phyloP scores from a whole-genome alignment of 1,139 yeast genomes.

The Pichia sp. region DNA sequence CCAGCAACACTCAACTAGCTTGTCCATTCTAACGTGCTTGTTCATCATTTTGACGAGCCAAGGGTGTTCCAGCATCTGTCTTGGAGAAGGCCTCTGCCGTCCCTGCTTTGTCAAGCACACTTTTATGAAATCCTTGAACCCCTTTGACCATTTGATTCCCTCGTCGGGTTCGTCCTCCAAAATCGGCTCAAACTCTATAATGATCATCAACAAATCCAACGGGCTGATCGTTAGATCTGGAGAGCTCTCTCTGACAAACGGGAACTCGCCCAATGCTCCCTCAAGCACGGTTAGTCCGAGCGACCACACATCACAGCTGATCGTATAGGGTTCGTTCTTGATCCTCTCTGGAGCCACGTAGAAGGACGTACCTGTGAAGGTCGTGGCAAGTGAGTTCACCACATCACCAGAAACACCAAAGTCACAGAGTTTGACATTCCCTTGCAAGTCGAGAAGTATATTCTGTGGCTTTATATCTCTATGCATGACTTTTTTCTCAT shows the following conservation, averaged over 20 bases:
- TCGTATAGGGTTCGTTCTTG: constrained; percentile 91
- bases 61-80: constrained; percentile 88
- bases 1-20: constrained; percentile 82
- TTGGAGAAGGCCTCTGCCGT: constrained; percentile 78
- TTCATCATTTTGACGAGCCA: constrained; percentile 78
- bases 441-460: constrained; percentile 76
- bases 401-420: constrained; percentile 99
- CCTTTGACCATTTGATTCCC: constrained; percentile 74
- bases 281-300: constrained; percentile 86
- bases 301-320: constrained; percentile 95
- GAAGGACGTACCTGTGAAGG: constrained; percentile 94
- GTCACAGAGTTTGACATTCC: constrained; percentile 61
- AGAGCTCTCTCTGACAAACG: constrained; percentile 42
- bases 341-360: constrained; percentile 99
- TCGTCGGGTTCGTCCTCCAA: constrained; percentile 72
- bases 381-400: constrained; percentile 88
- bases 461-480: constrained; percentile 96
- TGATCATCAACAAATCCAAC: constrained; percentile 76
- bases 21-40: constrained; percentile 77
- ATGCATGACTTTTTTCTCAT: constrained; percentile 87
- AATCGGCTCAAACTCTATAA: constrained; percentile 76
- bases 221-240: constrained; percentile 51
- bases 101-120: constrained; percentile 81
- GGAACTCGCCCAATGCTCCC: constrained; percentile 86
- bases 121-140: constrained; percentile 77